Evolutionary conservation across 2,329 filamentous ascomycete species (phyloP), one percentile per base, ranked within the genome.

Genomic region (Colletotrichum sojae): DNA sequence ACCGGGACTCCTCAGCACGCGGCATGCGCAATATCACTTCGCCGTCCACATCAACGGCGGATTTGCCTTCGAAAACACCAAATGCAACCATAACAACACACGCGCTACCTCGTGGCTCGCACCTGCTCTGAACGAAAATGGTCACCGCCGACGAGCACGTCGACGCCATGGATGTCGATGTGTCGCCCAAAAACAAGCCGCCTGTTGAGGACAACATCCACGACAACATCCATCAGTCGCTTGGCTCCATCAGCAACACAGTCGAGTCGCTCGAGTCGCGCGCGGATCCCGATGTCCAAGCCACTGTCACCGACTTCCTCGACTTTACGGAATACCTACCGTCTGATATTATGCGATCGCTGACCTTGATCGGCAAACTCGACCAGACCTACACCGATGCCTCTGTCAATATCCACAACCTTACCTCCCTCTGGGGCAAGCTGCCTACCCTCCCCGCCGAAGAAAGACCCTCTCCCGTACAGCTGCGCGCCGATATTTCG

Each of bases 281-380:
- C 72, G 84, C 85, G 61, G 90, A 92, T 71, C 90, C 90, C 6
- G 90, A 92, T 81, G 89, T 89, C 27, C 89, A 91, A 74, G 89
- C 90, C 6, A 91, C 89, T n/a, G 86, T 91, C 18, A 91, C 88
- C 69, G 90, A 92, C 78, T 92, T 91, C 76, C 86, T 92, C 77
- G 90, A 92, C 76, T 90, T 90, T 72, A 91, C 89, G 73, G 90
- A 92, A 77, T 91, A 92, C 78, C 85, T 92, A 1, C 89, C 90
- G 12, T 88, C 89, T 58, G 90, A 92, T 75, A 86, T 92, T 74
- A 83, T 86, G 71, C 88, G 90, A 66, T 92, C 90, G 25, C 81
- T 92, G 52, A 90, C 88, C 4, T 82, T 92, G 45, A 90, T 92
- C 70, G 86, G 88, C 61, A 86, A 91, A 72, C 88, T 92, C 61